A percentile compares a stretch with the other conserved stretches of the same genome.
These are phyloP conservation scores for Nymphaea colorata DNA, from an alignment of 164 flowering plant species.

Conservation along the genomic window DNA sequence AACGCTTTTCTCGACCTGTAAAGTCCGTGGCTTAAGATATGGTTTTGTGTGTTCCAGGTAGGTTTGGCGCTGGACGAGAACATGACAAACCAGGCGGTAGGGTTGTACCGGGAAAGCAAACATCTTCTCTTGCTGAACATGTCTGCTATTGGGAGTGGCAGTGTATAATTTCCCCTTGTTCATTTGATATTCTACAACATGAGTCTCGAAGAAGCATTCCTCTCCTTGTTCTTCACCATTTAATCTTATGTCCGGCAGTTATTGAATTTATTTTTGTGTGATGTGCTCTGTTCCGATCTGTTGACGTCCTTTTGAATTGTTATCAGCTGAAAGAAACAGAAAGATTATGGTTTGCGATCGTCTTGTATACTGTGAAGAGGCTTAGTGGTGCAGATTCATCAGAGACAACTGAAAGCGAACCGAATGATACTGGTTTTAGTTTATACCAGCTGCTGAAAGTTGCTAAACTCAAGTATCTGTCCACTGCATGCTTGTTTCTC, in stretches of 20 bases:
- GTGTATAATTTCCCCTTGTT: constrained; percentile 21
- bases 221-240: not conserved
- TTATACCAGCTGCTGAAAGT: constrained; percentile 64
- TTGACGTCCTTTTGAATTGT: not conserved
- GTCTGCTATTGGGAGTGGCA: constrained; percentile 48
- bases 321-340: constrained; percentile 74
- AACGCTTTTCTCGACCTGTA: constrained; percentile 1
- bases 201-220: too few relatives aligned
- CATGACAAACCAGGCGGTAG: constrained; percentile 23
- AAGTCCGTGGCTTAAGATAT: not conserved
- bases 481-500: not conserved
- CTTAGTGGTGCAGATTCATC: constrained; percentile 21
- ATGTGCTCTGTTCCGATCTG: not conserved
- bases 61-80: constrained; percentile 42
- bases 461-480: constrained; percentile 52
- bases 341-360: constrained; percentile 70
- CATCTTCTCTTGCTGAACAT: constrained; percentile 34
- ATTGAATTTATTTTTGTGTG: not conserved
- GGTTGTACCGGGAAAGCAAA: constrained; percentile 54
- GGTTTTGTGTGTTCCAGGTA: constrained; percentile 19
- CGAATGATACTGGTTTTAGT: constrained; percentile 26
- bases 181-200: too few relatives aligned
- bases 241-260: not conserved
- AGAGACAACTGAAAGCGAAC: constrained; percentile 12
- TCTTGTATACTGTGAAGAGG: constrained; percentile 53